phyloP scores from a whole-genome alignment of 768 basidiomycete species.

The Gyrodon lividus region DNA sequence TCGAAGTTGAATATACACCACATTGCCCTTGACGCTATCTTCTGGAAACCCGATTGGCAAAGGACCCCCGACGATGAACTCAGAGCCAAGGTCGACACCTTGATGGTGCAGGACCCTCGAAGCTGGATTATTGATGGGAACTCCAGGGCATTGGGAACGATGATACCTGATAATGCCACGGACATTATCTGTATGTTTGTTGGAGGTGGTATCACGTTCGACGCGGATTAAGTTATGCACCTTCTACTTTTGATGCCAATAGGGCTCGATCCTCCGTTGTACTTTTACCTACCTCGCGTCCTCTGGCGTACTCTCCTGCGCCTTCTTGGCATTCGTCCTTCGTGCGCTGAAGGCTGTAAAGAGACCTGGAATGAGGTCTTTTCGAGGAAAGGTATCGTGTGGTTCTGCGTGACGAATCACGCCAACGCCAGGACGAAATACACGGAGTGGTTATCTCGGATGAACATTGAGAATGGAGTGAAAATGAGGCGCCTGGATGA shows the following conservation, averaged over 20 bases:
- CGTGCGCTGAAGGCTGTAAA: constrained; percentile 51
- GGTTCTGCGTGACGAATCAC: constrained; percentile 49
- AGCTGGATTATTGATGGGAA: no score
- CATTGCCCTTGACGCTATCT: constrained; percentile 48
- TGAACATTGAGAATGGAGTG: constrained; percentile 28
- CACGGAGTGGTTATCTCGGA: constrained; percentile 13
- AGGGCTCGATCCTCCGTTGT: constrained; percentile 71
- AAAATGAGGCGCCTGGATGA: constrained; percentile 53
- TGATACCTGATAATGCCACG: no score
- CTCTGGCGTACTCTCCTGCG: constrained; percentile 52
- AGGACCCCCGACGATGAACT: constrained; percentile 29
- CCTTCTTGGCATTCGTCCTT: constrained; percentile 19
- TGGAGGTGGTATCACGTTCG: not conserved
- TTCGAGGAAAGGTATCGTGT: constrained; percentile 48
- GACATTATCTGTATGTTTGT: constrained; percentile 51
- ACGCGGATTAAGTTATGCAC: no score
- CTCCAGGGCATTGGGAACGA: no score
- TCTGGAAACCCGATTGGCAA: constrained; percentile 52
- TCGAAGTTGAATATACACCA: constrained; percentile 43
- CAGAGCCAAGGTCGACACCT: constrained; percentile 9
- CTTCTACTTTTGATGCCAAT: not conserved
- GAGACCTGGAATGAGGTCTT: constrained; percentile 43
- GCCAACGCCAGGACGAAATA: not conserved
- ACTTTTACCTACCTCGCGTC: constrained; percentile 60
- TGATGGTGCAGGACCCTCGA: no score